Percentiles rank a stretch among this genome's conserved stretches.
These are phyloP conservation scores for Ormosia emarginata DNA, from an alignment of 306 rosid genomes.

Conservation along the genomic window DNA sequence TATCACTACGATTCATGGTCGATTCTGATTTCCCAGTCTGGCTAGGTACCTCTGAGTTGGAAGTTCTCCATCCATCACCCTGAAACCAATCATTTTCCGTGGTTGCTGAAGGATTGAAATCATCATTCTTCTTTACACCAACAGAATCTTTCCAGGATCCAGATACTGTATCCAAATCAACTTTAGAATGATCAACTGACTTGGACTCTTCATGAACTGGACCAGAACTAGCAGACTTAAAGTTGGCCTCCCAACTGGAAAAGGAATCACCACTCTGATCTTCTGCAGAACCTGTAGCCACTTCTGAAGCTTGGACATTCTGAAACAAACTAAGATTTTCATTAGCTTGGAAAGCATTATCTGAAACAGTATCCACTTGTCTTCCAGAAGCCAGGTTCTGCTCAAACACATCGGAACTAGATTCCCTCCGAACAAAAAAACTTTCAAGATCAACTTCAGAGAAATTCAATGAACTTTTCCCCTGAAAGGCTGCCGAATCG, in stretches of 20 bases:
- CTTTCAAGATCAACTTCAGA: slow-evolving; percentile 53
- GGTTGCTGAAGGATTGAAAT: slow-evolving; percentile 42
- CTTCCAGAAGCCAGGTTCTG: slow-evolving; percentile 23
- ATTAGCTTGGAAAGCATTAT: slow-evolving; percentile 26
- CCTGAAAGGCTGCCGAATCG: slow-evolving; percentile 30
- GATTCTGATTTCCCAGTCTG: slow-evolving; percentile 39
- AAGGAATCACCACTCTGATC: slow-evolving; percentile 44
- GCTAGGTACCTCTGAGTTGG: slow-evolving; percentile 32
- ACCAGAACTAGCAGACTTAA: slow-evolving; percentile 53
- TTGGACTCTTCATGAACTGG: slow-evolving; percentile 34
- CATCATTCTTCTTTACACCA: slow-evolving; percentile 32
- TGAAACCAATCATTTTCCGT: slow-evolving; percentile 50
- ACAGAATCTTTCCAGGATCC: slow-evolving; percentile 35
- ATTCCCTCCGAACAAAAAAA: slow-evolving; percentile 48
- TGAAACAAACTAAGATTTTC: slow-evolving; percentile 61
- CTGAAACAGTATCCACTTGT: slow-evolving; percentile 17
- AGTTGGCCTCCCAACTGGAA: slow-evolving; percentile 76
- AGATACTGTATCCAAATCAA: slow-evolving; percentile 45
- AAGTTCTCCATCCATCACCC: slow-evolving; percentile 49
- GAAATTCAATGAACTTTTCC: slow-evolving; percentile 48
- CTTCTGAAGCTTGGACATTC: slow-evolving; percentile 41
- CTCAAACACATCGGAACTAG: slow-evolving; percentile 24
- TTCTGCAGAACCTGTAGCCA: slow-evolving; percentile 31
- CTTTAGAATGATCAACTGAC: slow-evolving; percentile 41
- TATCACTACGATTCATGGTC: slow-evolving; percentile 19